Evolutionary conservation across 129 eudicot species (phyloP).

Genomic region (Scalesia atractyloides): DNA sequence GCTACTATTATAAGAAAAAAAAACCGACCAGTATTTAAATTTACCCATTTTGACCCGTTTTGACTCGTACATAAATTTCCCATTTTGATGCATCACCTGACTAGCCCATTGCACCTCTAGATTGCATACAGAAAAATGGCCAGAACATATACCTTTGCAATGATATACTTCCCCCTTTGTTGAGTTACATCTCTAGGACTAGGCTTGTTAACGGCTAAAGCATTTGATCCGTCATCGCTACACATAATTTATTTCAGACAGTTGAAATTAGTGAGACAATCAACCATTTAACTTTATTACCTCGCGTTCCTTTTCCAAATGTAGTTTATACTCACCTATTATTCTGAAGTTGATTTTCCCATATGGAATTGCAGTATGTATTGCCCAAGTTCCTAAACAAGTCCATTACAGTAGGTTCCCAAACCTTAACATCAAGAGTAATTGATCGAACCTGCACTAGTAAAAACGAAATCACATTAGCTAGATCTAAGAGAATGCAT

Average conservation of each 20-base stretch:
- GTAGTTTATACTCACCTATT: slow-evolving; percentile 43
- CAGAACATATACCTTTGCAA: slow-evolving; percentile 64
- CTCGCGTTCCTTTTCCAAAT: background rate
- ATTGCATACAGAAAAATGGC: background rate
- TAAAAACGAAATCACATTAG: background rate
- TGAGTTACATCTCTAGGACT: slow-evolving; percentile 55
- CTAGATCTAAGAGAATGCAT: background rate
- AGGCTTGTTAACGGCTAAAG: slow-evolving; percentile 54
- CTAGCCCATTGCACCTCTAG: background rate
- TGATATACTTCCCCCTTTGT: slow-evolving; percentile 76
- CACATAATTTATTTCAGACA: slow-evolving; percentile 26
- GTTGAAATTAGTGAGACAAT: slow-evolving; percentile 18
- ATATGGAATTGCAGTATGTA: slow-evolving; percentile 75
- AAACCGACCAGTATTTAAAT: too few species aligned
- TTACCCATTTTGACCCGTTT: background rate
- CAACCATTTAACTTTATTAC: slow-evolving; percentile 14
- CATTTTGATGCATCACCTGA: background rate
- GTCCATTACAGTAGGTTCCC: slow-evolving; percentile 88
- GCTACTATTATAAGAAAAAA: too few species aligned
- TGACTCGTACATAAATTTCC: background rate
- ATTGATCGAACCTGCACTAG: slow-evolving; percentile 80
- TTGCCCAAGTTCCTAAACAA: slow-evolving; percentile 77
- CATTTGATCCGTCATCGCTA: slow-evolving; percentile 44
- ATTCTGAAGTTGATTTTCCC: slow-evolving; percentile 67
- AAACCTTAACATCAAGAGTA: slow-evolving; percentile 86